Percentiles rank a stretch among this genome's conserved stretches.
phyloP scores from a whole-genome alignment of 805 yeast genomes.

The Pichia cabralensis region DNA sequence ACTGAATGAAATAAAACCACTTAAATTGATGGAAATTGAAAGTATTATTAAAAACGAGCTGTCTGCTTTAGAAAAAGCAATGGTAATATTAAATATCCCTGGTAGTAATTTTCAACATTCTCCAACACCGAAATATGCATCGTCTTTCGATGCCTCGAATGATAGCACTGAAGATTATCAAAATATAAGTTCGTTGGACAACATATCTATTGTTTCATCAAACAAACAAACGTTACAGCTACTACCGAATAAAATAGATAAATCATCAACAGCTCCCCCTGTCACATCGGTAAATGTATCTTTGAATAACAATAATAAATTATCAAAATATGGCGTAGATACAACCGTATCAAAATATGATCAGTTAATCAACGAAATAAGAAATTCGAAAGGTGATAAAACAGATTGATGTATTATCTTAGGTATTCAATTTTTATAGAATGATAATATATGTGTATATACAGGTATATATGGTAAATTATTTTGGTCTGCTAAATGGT shows the following conservation, averaged over 20 bases:
- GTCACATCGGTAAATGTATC: no score
- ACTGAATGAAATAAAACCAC: constrained; percentile 9
- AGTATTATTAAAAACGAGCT: constrained; percentile 19
- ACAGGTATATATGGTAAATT: no score
- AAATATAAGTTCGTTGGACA: neutral
- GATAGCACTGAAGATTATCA: constrained; percentile 5
- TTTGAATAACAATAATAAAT: no score
- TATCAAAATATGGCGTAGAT: no score
- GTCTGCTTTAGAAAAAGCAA: constrained; percentile 17
- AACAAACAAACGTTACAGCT: constrained; percentile 3
- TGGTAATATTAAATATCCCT: constrained; percentile 15
- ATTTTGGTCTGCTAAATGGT: no score
- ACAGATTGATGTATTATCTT: constrained; percentile 17
- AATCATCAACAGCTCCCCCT: constrained; percentile 5
- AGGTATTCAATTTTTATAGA: neutral
- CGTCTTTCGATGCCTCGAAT: neutral
- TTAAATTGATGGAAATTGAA: constrained; percentile 11
- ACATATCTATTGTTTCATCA: neutral
- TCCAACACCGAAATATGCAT: no score
- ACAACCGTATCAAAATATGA: constrained; percentile 9
- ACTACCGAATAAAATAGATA: no score
- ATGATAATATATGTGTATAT: no score
- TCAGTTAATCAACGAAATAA: constrained; percentile 9
- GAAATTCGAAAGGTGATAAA: constrained; percentile 21
- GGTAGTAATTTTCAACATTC: no score